These are phyloP conservation scores for Xylaria arbuscula DNA, from an alignment of 2,329 filamentous ascomycete species.

Conservation along the genomic window DNA sequence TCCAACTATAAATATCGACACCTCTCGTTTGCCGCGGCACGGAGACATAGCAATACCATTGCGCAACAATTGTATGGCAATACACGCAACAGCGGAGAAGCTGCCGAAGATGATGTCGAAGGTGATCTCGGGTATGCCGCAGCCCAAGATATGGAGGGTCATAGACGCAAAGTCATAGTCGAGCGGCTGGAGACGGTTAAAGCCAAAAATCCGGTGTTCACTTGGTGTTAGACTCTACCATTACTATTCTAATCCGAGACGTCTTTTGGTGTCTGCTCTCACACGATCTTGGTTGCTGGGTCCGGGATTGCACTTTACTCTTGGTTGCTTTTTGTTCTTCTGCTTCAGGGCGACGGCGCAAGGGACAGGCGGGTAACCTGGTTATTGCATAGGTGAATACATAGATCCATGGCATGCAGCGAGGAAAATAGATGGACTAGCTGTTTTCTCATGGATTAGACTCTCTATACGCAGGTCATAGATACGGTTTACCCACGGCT, in stretches of 20 bases:
- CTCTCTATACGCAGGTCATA: conserved; percentile 15
- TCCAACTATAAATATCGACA: conserved; percentile 62
- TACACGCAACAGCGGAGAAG: conserved; percentile 44
- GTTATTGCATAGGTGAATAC: conserved; percentile 26
- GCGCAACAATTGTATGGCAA: conserved; percentile 64
- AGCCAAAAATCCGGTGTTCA: conserved; percentile 94
- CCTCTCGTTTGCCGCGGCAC: conserved; percentile 64
- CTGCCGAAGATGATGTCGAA: conserved; percentile 73
- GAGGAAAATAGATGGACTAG: conserved; percentile 15
- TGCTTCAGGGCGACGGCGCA: conserved; percentile 30
- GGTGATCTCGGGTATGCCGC: conserved; percentile 95
- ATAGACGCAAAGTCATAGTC: conserved; percentile 93
- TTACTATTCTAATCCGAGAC: not conserved
- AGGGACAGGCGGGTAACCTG: conserved; percentile 15
- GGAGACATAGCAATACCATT: conserved; percentile 62
- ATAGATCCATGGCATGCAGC: conserved; percentile 23
- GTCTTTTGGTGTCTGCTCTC: not conserved
- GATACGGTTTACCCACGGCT: conserved; percentile 6
- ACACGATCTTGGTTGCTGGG: conserved; percentile 1
- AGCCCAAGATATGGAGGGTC: conserved; percentile 92
- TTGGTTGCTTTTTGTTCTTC: too few relatives aligned
- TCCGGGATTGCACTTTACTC: not conserved
- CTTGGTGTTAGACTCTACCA: conserved; percentile 78
- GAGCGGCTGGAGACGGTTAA: conserved; percentile 96
- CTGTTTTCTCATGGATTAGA: conserved; percentile 15